These are phyloP conservation scores for Phaeotremella skinneri DNA, from an alignment of 768 basidiomycete species.

Conservation along the genomic window DNA sequence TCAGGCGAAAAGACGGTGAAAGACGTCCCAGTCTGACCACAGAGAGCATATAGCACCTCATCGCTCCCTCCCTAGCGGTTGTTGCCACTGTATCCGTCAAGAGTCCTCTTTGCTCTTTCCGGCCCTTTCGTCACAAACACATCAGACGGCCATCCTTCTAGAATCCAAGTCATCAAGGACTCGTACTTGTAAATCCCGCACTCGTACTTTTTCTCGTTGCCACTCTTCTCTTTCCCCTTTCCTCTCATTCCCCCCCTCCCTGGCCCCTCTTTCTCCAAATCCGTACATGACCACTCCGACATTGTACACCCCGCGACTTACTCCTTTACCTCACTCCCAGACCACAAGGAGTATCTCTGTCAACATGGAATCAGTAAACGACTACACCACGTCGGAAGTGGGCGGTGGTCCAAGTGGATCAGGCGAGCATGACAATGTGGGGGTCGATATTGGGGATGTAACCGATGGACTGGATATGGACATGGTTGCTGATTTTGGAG, in stretches of 20 bases:
- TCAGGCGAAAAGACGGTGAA: no score
- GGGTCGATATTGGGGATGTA: conserved; percentile 20
- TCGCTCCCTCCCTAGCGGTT: no score
- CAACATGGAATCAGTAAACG: conserved; percentile 14
- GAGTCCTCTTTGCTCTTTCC: no score
- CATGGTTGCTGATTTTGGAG: conserved; percentile 45
- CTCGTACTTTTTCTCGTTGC: background rate
- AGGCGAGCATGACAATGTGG: background rate
- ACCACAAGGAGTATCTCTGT: conserved; percentile 3
- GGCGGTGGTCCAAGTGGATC: conserved; percentile 1
- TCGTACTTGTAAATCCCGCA: no score
- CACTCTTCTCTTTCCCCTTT: conserved; percentile 4
- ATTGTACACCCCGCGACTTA: conserved; percentile 1
- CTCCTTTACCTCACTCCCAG: conserved; percentile 1
- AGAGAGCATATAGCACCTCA: no score
- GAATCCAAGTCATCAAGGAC: no score
- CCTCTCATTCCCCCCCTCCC: conserved; percentile 2
- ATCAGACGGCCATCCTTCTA: no score
- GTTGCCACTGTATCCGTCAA: no score
- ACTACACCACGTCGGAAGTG: conserved; percentile 9
- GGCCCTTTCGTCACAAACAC: no score
- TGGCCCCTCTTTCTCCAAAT: background rate
- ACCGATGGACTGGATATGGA: conserved; percentile 31
- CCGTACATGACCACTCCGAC: background rate
- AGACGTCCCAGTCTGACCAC: no score